Conservation (phyloP, 2,329 filamentous ascomycete genomes). For the Orbilia quercus region DNA sequence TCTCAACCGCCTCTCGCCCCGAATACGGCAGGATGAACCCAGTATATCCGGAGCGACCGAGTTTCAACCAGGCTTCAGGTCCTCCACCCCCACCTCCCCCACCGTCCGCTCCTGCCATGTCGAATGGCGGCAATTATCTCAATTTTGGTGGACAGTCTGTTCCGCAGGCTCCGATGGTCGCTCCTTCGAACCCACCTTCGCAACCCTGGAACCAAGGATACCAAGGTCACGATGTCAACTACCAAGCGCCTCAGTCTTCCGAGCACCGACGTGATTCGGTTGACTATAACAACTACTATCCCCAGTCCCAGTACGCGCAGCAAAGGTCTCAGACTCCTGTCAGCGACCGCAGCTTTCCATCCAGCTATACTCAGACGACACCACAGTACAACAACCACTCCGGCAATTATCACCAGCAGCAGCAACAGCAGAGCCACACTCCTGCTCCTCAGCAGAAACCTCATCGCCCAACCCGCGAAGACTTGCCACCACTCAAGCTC, state of each 20-base stretch:
- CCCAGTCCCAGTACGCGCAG: constrained; percentile 47
- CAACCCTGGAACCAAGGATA: constrained; percentile 51
- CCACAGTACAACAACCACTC: constrained; percentile 38
- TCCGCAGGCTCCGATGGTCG: constrained; percentile 49
- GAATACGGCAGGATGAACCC: constrained; percentile 46
- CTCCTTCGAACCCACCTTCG: constrained; percentile 46
- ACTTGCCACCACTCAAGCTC: constrained; percentile 51
- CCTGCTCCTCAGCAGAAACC: constrained; percentile 51
- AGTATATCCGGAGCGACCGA: constrained; percentile 43
- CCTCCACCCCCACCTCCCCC: constrained; percentile 32
- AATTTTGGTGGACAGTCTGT: constrained; percentile 54
- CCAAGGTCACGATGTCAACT: constrained; percentile 44
- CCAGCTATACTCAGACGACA: constrained; percentile 43
- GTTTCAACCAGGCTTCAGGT: constrained; percentile 36
- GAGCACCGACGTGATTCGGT: constrained; percentile 52
- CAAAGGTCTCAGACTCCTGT: constrained; percentile 49
- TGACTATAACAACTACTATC: constrained; percentile 48
- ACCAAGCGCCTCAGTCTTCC: constrained; percentile 33
- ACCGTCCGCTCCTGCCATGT: constrained; percentile 36
- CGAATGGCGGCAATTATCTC: constrained; percentile 38
- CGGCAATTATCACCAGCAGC: constrained; percentile 50
- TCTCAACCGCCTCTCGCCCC: constrained; percentile 57
- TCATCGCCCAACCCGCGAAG: constrained; percentile 49
- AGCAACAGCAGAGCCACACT: constrained; percentile 56
- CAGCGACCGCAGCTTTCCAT: constrained; percentile 50